Evolutionary conservation across 768 basidiomycete genomes (phyloP).

Genomic region (Boletus insuetus): DNA sequence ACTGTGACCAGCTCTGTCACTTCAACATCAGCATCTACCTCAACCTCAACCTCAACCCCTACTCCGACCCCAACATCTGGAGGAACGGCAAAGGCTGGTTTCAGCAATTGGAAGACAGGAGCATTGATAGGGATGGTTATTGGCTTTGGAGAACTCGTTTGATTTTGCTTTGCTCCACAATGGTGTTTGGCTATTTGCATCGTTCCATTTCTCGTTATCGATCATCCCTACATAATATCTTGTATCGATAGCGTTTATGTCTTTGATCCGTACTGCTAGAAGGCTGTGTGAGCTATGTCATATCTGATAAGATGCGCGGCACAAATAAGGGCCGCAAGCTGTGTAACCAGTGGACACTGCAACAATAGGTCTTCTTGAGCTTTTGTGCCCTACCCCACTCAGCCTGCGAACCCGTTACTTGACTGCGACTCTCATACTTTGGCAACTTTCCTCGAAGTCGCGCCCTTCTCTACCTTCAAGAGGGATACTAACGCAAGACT

Average conservation of each 20-base stretch:
- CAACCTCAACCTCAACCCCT: slow-evolving; percentile 4
- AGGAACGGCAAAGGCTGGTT: neutral
- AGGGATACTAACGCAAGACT: neutral
- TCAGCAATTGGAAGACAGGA: slow-evolving; percentile 1
- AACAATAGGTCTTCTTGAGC: neutral
- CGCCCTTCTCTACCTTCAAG: neutral
- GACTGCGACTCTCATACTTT: neutral
- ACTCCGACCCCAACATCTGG: neutral
- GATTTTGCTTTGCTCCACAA: neutral
- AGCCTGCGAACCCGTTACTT: neutral
- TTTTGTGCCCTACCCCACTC: neutral
- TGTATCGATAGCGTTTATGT: slow-evolving; percentile 1
- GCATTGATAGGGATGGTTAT: slow-evolving; percentile 1
- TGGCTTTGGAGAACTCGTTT: slow-evolving; percentile 9
- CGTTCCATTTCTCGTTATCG: neutral
- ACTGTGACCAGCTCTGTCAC: slow-evolving; percentile 45
- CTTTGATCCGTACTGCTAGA: too few relatives aligned
- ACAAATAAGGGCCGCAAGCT: slow-evolving; percentile 8
- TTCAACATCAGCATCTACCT: slow-evolving; percentile 14
- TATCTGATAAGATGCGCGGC: slow-evolving; percentile 21
- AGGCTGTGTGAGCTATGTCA: neutral
- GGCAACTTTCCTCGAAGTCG: neutral
- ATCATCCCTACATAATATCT: too few relatives aligned
- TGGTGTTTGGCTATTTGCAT: neutral
- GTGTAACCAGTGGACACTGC: slow-evolving; percentile 2